Conservation (phyloP, 169 alveolate genomes). For the Fabrea salina region DNA sequence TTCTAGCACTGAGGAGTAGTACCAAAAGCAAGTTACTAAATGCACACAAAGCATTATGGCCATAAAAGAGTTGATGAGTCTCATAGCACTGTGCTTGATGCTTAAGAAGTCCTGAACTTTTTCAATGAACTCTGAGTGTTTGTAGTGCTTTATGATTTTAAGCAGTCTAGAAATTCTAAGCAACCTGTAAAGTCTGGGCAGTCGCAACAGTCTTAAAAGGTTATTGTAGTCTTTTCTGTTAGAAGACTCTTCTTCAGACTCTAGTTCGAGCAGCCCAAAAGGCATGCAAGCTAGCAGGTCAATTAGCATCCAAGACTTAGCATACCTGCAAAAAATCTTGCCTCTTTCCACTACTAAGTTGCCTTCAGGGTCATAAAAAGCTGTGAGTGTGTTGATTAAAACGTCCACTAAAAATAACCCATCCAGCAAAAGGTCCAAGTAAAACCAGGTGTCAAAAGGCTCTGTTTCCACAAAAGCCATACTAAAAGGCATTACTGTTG, state of each 20-base stretch:
- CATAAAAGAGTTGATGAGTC: conserved; percentile 35
- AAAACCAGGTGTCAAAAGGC: not conserved
- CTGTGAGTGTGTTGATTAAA: not conserved
- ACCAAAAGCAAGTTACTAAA: conserved; percentile 56
- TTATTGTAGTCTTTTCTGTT: conserved; percentile 28
- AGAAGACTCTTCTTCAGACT: not conserved
- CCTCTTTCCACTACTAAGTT: not conserved
- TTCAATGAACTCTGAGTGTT: conserved; percentile 14
- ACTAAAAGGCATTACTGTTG: conserved; percentile 18
- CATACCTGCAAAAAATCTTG: conserved; percentile 34
- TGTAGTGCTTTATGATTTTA: conserved; percentile 39
- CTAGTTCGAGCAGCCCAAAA: too few species aligned
- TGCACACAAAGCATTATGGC: conserved; percentile 57
- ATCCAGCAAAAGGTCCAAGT: not conserved
- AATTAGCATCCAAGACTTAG: conserved; percentile 37
- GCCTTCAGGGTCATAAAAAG: not conserved
- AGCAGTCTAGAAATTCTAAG: conserved; percentile 52
- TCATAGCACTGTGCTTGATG: conserved; percentile 43
- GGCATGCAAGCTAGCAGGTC: conserved; percentile 15
- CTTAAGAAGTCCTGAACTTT: conserved; percentile 30
- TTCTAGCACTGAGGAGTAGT: conserved; percentile 48
- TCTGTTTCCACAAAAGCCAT: conserved; percentile 6
- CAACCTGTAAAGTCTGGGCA: conserved; percentile 61
- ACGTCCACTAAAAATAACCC: conserved; percentile 5
- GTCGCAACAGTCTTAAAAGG: conserved; percentile 43